These are phyloP conservation scores for Amesomyces nigricolor DNA, from an alignment of 2,329 filamentous ascomycete genomes.

Conservation along the genomic window DNA sequence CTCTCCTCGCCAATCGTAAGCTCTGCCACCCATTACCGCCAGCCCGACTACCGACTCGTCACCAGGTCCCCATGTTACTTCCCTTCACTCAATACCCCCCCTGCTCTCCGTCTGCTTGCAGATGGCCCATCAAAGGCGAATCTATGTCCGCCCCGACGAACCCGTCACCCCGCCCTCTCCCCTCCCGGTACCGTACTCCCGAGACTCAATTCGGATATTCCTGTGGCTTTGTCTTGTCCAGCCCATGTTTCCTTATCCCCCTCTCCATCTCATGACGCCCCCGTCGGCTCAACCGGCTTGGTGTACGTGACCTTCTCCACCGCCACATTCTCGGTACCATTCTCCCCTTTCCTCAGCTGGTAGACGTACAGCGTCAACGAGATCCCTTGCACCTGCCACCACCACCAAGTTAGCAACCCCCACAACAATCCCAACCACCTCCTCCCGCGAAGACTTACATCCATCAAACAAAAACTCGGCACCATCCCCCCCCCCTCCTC, in stretches of 20 bases:
- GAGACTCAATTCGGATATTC: too few species aligned
- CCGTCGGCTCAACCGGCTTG: constrained; percentile 61
- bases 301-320: constrained; percentile 85
- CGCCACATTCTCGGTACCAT: constrained; percentile 71
- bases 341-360: constrained; percentile 70
- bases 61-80: not conserved
- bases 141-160: not conserved
- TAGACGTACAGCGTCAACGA: constrained; percentile 95
- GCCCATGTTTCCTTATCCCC: too few species aligned
- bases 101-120: not conserved
- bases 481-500: constrained; percentile 61
- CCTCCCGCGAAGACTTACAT: constrained; percentile 58
- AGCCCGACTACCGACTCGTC: too few species aligned
- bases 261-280: constrained; percentile 38
- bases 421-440: not conserved
- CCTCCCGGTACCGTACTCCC: too few species aligned
- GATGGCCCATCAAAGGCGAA: not conserved
- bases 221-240: too few species aligned
- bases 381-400: constrained; percentile 81
- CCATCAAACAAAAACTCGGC: constrained; percentile 95
- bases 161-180: not conserved
- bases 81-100: not conserved
- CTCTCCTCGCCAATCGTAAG: too few species aligned
- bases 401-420: constrained; percentile 8
- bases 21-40: too few species aligned